phyloP scores from a whole-genome alignment of 202 grass and related monocot species.

The Alloteropsis angusta region DNA sequence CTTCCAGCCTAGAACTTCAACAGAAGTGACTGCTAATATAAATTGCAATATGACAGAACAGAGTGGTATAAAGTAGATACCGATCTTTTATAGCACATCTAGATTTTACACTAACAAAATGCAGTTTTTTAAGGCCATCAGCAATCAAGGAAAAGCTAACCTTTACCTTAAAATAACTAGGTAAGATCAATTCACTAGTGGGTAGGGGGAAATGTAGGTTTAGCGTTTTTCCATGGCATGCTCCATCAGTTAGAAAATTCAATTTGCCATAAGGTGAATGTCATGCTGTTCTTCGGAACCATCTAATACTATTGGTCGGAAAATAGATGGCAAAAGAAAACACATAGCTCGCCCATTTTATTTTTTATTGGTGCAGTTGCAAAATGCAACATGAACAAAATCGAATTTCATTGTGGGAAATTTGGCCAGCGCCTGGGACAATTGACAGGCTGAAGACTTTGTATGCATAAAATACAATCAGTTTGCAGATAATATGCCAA shows the following conservation, averaged over 20 bases:
- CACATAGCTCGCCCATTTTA: background rate
- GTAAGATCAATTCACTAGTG: background rate
- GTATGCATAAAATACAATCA: background rate
- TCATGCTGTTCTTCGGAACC: background rate
- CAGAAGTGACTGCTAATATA: background rate
- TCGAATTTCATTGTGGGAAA: no score
- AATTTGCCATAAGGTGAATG: background rate
- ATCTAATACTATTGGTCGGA: background rate
- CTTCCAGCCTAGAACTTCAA: background rate
- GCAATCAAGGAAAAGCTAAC: background rate
- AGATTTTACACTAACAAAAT: background rate
- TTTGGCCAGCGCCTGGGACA: no score
- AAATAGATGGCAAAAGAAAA: background rate
- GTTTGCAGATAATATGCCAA: background rate
- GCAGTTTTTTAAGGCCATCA: background rate
- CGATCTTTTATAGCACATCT: background rate
- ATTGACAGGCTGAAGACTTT: background rate
- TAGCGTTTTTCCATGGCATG: background rate
- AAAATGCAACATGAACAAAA: background rate
- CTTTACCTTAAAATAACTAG: background rate
- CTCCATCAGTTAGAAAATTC: background rate
- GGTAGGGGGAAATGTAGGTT: background rate
- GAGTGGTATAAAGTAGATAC: background rate
- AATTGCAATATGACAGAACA: background rate
- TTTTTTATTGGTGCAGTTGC: background rate